Percentiles rank a stretch among this genome's conserved stretches.
Conservation (phyloP, 2,329 filamentous ascomycete species). For the Aspergillus transmontanensis region DNA sequence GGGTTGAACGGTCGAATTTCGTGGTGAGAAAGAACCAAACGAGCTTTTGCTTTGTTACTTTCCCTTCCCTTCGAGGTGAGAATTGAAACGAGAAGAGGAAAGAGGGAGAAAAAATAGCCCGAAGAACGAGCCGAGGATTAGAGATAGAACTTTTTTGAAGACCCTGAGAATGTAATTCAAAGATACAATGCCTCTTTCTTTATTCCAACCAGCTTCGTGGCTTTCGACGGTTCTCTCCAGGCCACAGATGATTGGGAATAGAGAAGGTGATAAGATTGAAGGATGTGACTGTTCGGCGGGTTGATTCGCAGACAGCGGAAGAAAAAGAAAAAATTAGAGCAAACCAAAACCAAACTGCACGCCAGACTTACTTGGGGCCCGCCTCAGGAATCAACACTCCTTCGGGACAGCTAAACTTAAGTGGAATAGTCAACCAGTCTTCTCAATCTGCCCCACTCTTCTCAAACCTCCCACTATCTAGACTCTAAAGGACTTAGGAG, state of each 20-base stretch:
- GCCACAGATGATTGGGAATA: background rate
- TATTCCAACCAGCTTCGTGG: background rate
- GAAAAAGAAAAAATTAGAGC: background rate
- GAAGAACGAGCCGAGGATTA: background rate
- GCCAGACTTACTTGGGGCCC: background rate
- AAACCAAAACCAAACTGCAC: background rate
- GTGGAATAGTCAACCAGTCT: background rate
- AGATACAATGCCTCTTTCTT: background rate
- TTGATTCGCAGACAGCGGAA: background rate
- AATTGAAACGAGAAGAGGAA: slow-evolving; percentile 2
- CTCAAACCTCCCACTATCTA: background rate
- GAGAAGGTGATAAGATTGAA: background rate
- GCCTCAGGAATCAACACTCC: background rate
- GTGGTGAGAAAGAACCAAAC: background rate
- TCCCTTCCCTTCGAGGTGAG: background rate
- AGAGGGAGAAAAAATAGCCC: background rate
- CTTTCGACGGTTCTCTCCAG: background rate
- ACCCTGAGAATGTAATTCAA: background rate
- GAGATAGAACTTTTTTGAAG: background rate
- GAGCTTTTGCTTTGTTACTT: background rate
- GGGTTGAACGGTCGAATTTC: slow-evolving; percentile 2
- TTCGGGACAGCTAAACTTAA: background rate
- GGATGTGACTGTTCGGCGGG: background rate
- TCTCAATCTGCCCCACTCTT: background rate
- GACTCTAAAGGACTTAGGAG: background rate